Conservation (phyloP, 2,329 filamentous ascomycete species). For the Cytospora chrysosperma region DNA sequence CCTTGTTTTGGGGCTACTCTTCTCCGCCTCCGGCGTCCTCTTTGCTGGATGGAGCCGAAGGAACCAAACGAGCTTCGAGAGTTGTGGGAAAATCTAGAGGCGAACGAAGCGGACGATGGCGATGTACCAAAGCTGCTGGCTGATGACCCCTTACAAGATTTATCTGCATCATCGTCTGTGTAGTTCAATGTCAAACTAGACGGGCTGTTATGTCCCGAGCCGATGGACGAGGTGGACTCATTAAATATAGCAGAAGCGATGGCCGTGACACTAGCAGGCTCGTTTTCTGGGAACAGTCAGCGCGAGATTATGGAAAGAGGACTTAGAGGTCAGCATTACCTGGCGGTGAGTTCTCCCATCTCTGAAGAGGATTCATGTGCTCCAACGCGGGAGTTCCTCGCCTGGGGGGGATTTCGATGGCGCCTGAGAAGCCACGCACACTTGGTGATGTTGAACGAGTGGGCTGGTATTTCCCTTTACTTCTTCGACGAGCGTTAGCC, state of each 20-base stretch:
- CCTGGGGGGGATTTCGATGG: constrained; percentile 72
- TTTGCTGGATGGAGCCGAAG: constrained; percentile 43
- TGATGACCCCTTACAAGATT: constrained; percentile 60
- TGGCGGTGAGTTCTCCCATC: constrained; percentile 59
- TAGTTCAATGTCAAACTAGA: constrained; percentile 51
- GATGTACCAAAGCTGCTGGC: constrained; percentile 61
- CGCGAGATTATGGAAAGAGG: neutral
- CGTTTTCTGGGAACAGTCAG: constrained; percentile 42
- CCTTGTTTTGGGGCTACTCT: constrained; percentile 40
- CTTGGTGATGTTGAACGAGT: constrained; percentile 70
- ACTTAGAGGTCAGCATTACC: constrained; percentile 1
- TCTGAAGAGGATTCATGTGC: constrained; percentile 56
- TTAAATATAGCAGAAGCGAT: constrained; percentile 53
- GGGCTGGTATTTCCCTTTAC: constrained; percentile 65
- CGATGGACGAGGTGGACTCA: constrained; percentile 51
- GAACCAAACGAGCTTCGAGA: constrained; percentile 58
- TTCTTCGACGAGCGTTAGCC: constrained; percentile 77
- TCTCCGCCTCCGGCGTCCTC: constrained; percentile 50
- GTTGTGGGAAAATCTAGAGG: constrained; percentile 58
- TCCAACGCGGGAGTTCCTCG: constrained; percentile 54
- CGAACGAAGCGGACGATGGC: constrained; percentile 58
- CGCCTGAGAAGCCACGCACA: constrained; percentile 56
- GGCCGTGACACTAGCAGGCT: constrained; percentile 58
- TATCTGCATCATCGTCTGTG: constrained; percentile 60
- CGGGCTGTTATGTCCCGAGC: constrained; percentile 58